phyloP scores from a whole-genome alignment of 176 grass and related monocot species.

The Carex kokanica region DNA sequence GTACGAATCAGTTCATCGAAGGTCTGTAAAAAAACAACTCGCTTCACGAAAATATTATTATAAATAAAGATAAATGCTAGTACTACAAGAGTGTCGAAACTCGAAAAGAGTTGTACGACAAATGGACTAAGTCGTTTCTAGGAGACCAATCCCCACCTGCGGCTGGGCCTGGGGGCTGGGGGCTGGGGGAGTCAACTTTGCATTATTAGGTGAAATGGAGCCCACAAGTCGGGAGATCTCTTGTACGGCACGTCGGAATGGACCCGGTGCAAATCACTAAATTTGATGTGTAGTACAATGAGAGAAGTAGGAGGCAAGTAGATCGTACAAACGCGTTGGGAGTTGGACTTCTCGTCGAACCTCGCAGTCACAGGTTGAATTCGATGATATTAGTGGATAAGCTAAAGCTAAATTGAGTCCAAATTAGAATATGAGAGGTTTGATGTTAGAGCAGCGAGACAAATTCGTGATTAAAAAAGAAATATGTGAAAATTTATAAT shows the following conservation, averaged over 20 bases:
- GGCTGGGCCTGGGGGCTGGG: too few relatives aligned
- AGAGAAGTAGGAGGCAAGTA: too few relatives aligned
- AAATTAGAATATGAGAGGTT: background rate
- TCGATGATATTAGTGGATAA: background rate
- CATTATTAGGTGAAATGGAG: background rate
- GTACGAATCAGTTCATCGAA: background rate
- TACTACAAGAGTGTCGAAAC: too few relatives aligned
- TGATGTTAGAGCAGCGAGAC: too few relatives aligned
- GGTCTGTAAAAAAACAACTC: background rate
- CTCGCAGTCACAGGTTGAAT: background rate
- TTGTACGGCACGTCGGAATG: background rate
- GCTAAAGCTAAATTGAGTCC: background rate
- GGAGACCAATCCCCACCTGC: too few relatives aligned
- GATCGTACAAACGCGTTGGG: slow-evolving; percentile 10
- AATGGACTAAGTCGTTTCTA: too few relatives aligned
- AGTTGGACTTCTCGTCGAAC: background rate
- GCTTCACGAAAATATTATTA: background rate
- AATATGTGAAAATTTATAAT: too few relatives aligned
- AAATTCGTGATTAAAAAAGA: too few relatives aligned
- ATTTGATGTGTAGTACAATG: background rate
- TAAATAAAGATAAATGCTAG: too few relatives aligned
- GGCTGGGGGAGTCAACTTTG: background rate
- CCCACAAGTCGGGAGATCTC: background rate
- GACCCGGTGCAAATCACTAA: slow-evolving; percentile 5
- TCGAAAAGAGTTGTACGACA: too few relatives aligned